These are phyloP conservation scores for Xerophyta viscosa DNA, from an alignment of 106 monocot species.

Conservation along the genomic window DNA sequence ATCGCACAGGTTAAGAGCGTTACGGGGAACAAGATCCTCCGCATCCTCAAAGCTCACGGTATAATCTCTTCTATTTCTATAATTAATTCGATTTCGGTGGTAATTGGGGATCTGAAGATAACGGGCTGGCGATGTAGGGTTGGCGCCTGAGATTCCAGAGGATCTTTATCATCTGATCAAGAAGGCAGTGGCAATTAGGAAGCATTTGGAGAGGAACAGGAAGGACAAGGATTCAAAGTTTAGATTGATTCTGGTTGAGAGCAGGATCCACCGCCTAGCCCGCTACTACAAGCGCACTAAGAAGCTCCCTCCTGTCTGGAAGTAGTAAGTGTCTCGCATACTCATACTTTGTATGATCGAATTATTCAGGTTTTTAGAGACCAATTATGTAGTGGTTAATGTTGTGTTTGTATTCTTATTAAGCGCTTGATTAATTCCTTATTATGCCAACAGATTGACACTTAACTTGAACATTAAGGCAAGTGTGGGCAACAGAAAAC, in stretches of 20 bases:
- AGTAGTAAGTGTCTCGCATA: slow-evolving; percentile 18
- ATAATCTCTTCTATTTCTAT: not conserved
- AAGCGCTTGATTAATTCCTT: too few species aligned
- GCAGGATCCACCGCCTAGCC: slow-evolving; percentile 58
- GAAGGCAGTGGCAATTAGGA: slow-evolving; percentile 57
- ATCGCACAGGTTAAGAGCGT: slow-evolving; percentile 85
- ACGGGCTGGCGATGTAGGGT: not conserved
- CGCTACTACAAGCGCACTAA: slow-evolving; percentile 64
- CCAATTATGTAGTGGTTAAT: too few species aligned
- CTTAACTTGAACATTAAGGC: too few species aligned
- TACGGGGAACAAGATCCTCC: slow-evolving; percentile 75
- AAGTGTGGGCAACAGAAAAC: too few species aligned
- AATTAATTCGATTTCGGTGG: not conserved
- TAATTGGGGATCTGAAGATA: not conserved
- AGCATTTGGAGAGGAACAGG: slow-evolving; percentile 54
- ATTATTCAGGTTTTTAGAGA: not conserved
- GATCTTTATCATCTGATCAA: slow-evolving; percentile 52
- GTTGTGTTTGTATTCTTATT: too few species aligned
- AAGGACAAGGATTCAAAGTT: slow-evolving; percentile 66
- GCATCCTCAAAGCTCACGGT: slow-evolving; percentile 78
- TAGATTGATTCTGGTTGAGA: slow-evolving; percentile 52
- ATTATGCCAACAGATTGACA: too few species aligned
- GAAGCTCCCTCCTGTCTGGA: slow-evolving; percentile 52
- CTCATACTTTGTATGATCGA: not conserved
- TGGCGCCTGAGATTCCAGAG: slow-evolving; percentile 48